Base-by-base conservation (phyloP, 495 filamentous ascomycete species). In the Lepraria neglecta region DNA sequence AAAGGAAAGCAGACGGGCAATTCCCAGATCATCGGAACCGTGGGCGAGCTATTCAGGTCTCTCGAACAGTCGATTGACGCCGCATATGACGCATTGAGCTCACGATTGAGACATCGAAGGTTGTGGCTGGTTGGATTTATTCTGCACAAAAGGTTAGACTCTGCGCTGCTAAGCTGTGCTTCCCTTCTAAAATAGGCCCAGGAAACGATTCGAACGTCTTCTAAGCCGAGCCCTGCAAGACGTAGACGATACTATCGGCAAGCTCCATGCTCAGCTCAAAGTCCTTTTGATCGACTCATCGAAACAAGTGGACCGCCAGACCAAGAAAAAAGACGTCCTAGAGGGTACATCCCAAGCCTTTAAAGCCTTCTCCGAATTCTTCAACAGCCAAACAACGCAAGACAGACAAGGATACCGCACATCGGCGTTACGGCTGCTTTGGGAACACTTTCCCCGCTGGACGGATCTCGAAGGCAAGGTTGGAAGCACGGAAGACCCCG, bases 401-500 rank as follows among this genome's bases (percentile, higher is more conserved):
- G 19, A 51, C 3, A 6, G 10, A 21, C 42, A 47, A 42, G 19
- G 5, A 17, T 40, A 51, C 12, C 60, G 53, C 12, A 35, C 54
- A 19, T 35, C 28, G 24, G 54, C 60, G 4, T 44, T 50, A 14
- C 9, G 31, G 3, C 30, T 62, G 4, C 44, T 62, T 3, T 62
- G 60, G 60, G 11, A 14, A 14, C 11, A 62, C 4, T 14, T 62
- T 12, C 54, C 60, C 30, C 14, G 10, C 10, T 9, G 31, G 9
- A 11, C 21, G 48, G 60, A 58, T 27, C 31, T 62, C 12, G 52
- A 61, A 31, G 58, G 40, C 3, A 61, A 65, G n/a, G 33, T 54
- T 52, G 58, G 58, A 1, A 61, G 56, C 35, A 17, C 53, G 10
- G 42, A 61, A 27, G 58, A 65, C 14, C 63, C 50, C 14, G 63